These are phyloP conservation scores for Neotropicomus parvogracilis DNA, from an alignment of 1,284 basidiomycete species.

Conservation along the genomic window DNA sequence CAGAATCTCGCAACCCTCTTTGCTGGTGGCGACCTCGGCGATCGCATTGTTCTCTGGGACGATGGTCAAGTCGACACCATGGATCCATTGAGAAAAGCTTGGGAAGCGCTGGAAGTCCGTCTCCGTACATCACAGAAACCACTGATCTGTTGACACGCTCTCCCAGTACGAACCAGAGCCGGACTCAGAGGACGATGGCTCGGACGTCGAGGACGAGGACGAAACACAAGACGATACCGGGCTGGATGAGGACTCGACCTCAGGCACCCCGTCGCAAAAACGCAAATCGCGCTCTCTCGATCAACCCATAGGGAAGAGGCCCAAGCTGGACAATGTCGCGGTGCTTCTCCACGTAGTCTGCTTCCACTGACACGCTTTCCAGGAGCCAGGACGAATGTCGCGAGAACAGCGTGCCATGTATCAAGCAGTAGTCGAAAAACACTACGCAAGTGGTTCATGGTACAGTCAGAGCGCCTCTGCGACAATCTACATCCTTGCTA, in stretches of 20 bases:
- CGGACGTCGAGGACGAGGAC: conserved; percentile 49
- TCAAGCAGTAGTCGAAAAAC: conserved; percentile 65
- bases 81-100: conserved; percentile 65
- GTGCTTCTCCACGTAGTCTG: background rate
- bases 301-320: conserved; percentile 46
- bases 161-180: conserved; percentile 67
- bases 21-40: conserved; percentile 63
- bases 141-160: background rate
- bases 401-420: conserved; percentile 67
- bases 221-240: conserved; percentile 39
- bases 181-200: conserved; percentile 62
- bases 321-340: conserved; percentile 44
- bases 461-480: conserved; percentile 88
- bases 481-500: conserved; percentile 88
- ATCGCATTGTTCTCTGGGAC: conserved; percentile 84
- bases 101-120: conserved; percentile 76
- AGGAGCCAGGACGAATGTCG: conserved; percentile 50
- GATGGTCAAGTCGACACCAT: conserved; percentile 75
- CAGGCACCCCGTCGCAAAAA: conserved; percentile 48
- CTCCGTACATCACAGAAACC: background rate
- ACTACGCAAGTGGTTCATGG: conserved; percentile 85
- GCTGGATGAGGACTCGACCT: conserved; percentile 44
- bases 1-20: conserved; percentile 90
- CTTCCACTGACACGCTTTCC: conserved; percentile 10
- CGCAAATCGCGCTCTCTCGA: conserved; percentile 50